Base-by-base conservation (phyloP, 352 stramenopile species). In the Chrysophaeum taylorii region DNA sequence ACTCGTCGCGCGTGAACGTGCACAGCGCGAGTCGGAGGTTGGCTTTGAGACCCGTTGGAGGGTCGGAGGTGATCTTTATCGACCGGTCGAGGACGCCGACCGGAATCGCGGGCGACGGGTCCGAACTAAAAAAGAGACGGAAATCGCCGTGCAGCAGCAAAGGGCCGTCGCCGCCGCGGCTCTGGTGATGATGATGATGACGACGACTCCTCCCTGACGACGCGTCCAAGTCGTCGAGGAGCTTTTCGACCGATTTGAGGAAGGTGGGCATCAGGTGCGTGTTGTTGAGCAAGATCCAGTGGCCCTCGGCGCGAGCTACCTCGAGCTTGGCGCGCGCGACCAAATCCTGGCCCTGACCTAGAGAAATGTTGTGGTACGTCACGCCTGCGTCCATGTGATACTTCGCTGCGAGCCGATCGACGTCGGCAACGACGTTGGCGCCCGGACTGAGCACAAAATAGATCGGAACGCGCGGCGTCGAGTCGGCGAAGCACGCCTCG, bases 141-240 rank as follows among this genome's bases (percentile, higher is more conserved):
- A 97, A 97, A 71, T 94, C 88, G 74, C 95, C 91, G 78, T 97
- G 91, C 57, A n/a, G n/a, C n/a, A n/a, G n/a, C 88, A 95, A 1
- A n/a, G n/a, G n/a, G n/a, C n/a, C n/a, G 89, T 66, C 87, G 87
- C 23, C 57, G 21, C 23, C 16, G 50, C 54, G 57, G n/a, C n/a
- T n/a, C n/a, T n/a, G n/a, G n/a, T n/a, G n/a, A n/a, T n/a, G 43
- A 23, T 23, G 43, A n/a, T n/a, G 43, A 23, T 21, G n/a, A n/a
- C 21, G 21, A 23, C 43, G n/a, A n/a, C n/a, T n/a, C n/a, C 33
- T 37, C 2, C 35, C 35, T 5, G 2, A n/a, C 27, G 36, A 62
- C 33, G 66, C 37, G 35, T 70, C 68, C 74, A 72, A 82, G 29
- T 70, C 54, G 48, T 82, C 76, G 15, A 81, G 52, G 29, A 74